These are phyloP conservation scores for Clonostachys rhizophaga DNA, from an alignment of 2,329 filamentous ascomycete species.

Conservation along the genomic window DNA sequence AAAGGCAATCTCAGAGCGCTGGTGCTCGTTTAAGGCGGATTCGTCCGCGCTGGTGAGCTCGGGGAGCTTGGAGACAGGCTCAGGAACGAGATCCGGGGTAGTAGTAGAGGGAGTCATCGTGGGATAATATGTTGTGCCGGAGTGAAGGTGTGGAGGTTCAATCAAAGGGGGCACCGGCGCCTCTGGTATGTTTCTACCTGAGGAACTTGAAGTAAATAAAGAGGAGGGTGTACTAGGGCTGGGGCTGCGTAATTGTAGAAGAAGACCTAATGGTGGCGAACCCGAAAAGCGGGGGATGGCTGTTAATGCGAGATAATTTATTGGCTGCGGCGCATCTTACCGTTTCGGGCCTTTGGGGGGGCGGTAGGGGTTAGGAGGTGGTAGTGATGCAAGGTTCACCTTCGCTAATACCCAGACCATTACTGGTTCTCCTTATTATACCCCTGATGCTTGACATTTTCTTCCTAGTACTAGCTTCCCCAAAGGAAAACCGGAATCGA, in stretches of 20 bases:
- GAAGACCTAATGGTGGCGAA: neutral
- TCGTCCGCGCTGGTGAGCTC: slow-evolving; percentile 1
- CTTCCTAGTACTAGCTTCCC: neutral
- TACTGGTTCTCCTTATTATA: neutral
- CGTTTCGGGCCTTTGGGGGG: too few species aligned
- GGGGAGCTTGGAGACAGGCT: slow-evolving; percentile 4
- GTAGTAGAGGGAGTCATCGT: slow-evolving; percentile 4
- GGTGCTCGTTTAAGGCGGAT: slow-evolving; percentile 3
- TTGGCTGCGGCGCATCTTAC: neutral
- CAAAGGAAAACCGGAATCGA: too few species aligned
- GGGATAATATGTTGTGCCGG: slow-evolving; percentile 1
- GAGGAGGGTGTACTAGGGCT: neutral
- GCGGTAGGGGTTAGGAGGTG: neutral
- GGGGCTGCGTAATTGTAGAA: neutral
- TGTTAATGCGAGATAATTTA: neutral
- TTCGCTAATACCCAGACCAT: neutral
- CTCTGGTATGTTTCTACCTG: neutral
- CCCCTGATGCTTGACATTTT: neutral
- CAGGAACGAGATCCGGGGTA: slow-evolving; percentile 4
- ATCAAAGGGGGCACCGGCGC: neutral
- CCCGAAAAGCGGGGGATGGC: slow-evolving; percentile 1
- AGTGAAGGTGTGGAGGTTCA: neutral
- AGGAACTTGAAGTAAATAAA: neutral
- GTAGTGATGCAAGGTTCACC: neutral
- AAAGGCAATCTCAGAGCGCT: slow-evolving; percentile 10